Base-by-base conservation (phyloP, 225 moss, liverwort and hornwort species). In the Sphagnum tenellum region DNA sequence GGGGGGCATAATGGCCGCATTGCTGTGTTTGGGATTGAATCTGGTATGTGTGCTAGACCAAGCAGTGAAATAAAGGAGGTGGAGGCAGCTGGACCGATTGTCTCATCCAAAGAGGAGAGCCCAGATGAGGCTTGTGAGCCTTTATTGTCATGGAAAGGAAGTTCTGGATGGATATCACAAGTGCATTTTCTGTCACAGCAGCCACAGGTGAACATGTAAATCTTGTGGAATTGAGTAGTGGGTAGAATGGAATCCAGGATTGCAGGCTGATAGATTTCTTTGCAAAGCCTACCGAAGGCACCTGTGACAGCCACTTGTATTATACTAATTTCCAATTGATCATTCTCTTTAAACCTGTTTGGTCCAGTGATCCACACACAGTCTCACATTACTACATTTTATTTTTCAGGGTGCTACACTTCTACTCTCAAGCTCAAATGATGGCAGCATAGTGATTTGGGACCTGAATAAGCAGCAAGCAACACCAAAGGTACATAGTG, bases 381-480 rank as follows among this genome's bases (percentile, higher is more conserved):
- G 29, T 29, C 29, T 29, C 29, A 29, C 29, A 29, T 29, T 29
- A 29, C 29, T 29, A 29, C 49, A 64, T 49, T 7, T 61, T 61
- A 45, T 7, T 11, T 7, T 49, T 61, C 61, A 79, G 55, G 55
- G 75, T 55, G 71, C 70, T 45, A 77, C 77, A 60, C 66, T 79
- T 44, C 70, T 86, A 14, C 58, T 86, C 7, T 75, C 86, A 50
- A 86, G 79, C 62, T 82, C 82, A 50, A 72, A 77, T 47, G 79
- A 79, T 65, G 79, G 79, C 47, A 79, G 77, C 60, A 75, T 86
- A 13, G 75, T 82, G 4, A 60, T 86, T 2, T 86, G 86, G 86
- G 86, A 82, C 64, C 68, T 86, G 63, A 82, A 79, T 57, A 75
- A 77, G 57, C 72, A 75, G 72, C 62, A 71, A 44, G 71, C 52